These are phyloP conservation scores for Dactylonectria estremocensis DNA, from an alignment of 2,329 filamentous ascomycete genomes.

Conservation along the genomic window DNA sequence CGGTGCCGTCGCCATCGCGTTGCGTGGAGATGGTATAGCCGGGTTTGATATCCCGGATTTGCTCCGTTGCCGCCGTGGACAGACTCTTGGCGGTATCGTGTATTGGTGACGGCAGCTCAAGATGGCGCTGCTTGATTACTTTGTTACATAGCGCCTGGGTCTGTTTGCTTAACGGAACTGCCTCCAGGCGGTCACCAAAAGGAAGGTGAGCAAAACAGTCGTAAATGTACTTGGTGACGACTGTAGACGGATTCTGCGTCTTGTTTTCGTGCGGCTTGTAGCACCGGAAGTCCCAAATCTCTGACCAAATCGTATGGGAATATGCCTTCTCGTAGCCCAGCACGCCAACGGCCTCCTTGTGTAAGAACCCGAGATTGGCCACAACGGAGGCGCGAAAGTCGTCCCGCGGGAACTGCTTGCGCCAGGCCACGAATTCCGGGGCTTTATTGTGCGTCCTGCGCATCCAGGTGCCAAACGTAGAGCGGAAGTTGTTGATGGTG, in stretches of 20 bases:
- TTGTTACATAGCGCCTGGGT: constrained; percentile 49
- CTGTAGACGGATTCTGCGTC: constrained; percentile 59
- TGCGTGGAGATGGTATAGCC: constrained; percentile 67
- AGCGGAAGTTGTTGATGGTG: constrained; percentile 69
- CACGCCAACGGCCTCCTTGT: constrained; percentile 73
- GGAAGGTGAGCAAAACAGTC: constrained; percentile 75
- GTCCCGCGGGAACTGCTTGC: constrained; percentile 56
- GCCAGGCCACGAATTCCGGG: constrained; percentile 68
- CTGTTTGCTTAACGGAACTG: constrained; percentile 47
- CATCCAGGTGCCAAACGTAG: constrained; percentile 73
- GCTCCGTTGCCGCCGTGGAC: constrained; percentile 41
- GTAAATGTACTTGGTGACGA: constrained; percentile 80
- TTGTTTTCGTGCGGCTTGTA: constrained; percentile 50
- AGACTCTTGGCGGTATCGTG: constrained; percentile 42
- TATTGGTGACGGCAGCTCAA: constrained; percentile 47
- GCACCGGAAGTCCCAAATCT: constrained; percentile 58
- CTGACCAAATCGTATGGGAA: constrained; percentile 68
- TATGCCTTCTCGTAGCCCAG: constrained; percentile 50
- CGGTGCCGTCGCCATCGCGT: constrained; percentile 61
- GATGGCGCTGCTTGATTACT: constrained; percentile 47
- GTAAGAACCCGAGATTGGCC: constrained; percentile 74
- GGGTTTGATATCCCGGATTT: constrained; percentile 54
- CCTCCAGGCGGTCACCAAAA: constrained; percentile 68
- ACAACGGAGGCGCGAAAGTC: constrained; percentile 77
- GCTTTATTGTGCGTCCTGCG: constrained; percentile 58